Evolutionary conservation across 129 eudicot genomes (phyloP).

Genomic region (Pulicaria dysenterica): DNA sequence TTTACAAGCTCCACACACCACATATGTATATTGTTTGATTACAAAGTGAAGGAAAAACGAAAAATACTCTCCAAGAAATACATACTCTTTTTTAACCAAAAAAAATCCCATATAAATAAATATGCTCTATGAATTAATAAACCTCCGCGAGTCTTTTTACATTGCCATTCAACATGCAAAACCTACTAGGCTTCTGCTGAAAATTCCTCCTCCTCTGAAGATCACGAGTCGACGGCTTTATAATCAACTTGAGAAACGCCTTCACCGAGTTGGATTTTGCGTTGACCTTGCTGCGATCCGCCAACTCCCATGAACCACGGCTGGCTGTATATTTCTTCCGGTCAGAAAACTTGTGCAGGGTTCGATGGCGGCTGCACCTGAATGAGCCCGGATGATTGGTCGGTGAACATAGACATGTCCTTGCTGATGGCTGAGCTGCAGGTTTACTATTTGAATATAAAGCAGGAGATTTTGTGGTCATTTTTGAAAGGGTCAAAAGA

Average conservation of each 20-base stretch:
- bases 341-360: constrained; percentile 29
- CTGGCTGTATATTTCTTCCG: background rate
- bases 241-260: constrained; percentile 40
- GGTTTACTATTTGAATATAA: constrained; percentile 21
- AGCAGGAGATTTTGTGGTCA: constrained; percentile 35
- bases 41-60: constrained; percentile 3
- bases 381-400: constrained; percentile 62
- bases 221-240: constrained; percentile 51
- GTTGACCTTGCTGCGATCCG: too few relatives aligned
- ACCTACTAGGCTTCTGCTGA: constrained; percentile 52
- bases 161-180: constrained; percentile 42
- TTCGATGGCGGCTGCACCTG: constrained; percentile 55
- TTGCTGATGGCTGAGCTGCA: constrained; percentile 17
- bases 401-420: constrained; percentile 53
- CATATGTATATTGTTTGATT: background rate
- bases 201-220: constrained; percentile 48
- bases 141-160: constrained; percentile 23
- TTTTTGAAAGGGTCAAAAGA: too few relatives aligned
- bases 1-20: too few relatives aligned
- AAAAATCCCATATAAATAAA: too few relatives aligned
- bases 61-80: background rate
- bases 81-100: background rate
- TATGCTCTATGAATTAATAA: too few relatives aligned
- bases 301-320: constrained; percentile 34
- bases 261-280: constrained; percentile 46